Evolutionary conservation across 1,139 yeast genomes (phyloP).

Genomic region (Zygoascus hellenicus): DNA sequence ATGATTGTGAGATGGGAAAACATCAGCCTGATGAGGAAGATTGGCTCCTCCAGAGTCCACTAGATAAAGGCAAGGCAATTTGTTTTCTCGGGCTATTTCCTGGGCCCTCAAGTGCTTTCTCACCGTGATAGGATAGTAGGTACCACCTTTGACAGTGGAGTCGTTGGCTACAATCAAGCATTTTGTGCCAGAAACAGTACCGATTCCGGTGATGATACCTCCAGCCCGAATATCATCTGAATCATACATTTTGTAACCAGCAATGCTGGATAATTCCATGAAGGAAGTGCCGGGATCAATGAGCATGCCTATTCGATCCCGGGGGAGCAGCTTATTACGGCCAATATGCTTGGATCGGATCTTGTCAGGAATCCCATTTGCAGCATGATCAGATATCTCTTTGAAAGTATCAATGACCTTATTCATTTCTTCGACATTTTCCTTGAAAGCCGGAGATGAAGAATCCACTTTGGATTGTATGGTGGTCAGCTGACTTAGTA

Average conservation of each 20-base stretch:
- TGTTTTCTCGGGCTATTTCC: constrained; percentile 33
- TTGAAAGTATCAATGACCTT: constrained; percentile 21
- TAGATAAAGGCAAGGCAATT: constrained; percentile 32
- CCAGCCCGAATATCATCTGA: constrained; percentile 33
- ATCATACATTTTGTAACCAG: constrained; percentile 32
- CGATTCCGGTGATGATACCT: constrained; percentile 34
- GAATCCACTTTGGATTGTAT: constrained; percentile 27
- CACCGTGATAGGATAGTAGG: constrained; percentile 36
- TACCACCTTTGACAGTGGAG: constrained; percentile 35
- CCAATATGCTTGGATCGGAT: constrained; percentile 35
- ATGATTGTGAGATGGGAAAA: constrained; percentile 35
- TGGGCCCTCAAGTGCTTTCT: constrained; percentile 34
- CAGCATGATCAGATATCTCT: constrained; percentile 22
- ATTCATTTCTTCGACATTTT: constrained; percentile 23
- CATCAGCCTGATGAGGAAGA: constrained; percentile 35
- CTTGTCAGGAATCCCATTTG: constrained; percentile 29
- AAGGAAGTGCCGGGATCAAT: constrained; percentile 34
- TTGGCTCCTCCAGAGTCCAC: constrained; percentile 37
- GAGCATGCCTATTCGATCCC: constrained; percentile 31
- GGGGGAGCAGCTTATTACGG: constrained; percentile 32
- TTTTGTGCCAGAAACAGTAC: constrained; percentile 31
- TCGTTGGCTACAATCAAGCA: constrained; percentile 34
- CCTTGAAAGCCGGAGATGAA: constrained; percentile 26
- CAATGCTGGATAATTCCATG: constrained; percentile 31
- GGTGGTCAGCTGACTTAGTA: constrained; percentile 21